phyloP scores from a whole-genome alignment of 345 rosid species.

The Boechera stricta region DNA sequence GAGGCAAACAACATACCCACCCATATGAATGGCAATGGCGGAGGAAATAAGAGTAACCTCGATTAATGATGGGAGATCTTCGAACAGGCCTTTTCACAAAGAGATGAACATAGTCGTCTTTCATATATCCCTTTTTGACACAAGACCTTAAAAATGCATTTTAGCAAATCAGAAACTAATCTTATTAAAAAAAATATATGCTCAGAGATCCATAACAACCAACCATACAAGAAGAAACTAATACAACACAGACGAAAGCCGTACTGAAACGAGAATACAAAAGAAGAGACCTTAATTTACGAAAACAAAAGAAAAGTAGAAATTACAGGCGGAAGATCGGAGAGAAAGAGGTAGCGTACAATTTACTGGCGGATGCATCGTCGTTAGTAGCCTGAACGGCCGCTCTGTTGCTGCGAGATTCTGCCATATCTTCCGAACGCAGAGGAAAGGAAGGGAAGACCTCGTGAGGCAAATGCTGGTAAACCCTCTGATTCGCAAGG shows the following conservation, averaged over 20 bases:
- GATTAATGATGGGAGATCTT: conserved; percentile 92
- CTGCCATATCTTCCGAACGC: conserved; percentile 45
- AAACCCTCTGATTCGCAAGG: neutral
- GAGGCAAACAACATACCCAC: neutral
- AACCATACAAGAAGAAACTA: conserved; percentile 1
- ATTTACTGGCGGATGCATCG: conserved; percentile 94
- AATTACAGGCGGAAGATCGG: neutral
- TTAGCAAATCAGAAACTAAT: conserved; percentile 22
- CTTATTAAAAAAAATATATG: neutral
- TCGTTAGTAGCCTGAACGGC: conserved; percentile 98
- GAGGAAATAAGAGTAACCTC: conserved; percentile 56
- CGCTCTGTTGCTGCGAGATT: conserved; percentile 74
- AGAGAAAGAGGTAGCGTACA: conserved; percentile 47
- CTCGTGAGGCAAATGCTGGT: neutral
- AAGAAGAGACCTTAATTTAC: conserved; percentile 1
- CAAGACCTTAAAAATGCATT: conserved; percentile 68
- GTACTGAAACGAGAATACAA: neutral
- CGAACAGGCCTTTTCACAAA: conserved; percentile 89
- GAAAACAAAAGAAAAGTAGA: neutral
- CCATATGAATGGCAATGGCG: neutral
- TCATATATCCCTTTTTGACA: conserved; percentile 85
- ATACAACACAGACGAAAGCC: neutral
- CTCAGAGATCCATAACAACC: conserved; percentile 2
- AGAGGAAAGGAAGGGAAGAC: neutral
- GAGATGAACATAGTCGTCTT: conserved; percentile 82